These are phyloP conservation scores for Caloboletus firmus DNA, from an alignment of 1,284 basidiomycete species.

Conservation along the genomic window DNA sequence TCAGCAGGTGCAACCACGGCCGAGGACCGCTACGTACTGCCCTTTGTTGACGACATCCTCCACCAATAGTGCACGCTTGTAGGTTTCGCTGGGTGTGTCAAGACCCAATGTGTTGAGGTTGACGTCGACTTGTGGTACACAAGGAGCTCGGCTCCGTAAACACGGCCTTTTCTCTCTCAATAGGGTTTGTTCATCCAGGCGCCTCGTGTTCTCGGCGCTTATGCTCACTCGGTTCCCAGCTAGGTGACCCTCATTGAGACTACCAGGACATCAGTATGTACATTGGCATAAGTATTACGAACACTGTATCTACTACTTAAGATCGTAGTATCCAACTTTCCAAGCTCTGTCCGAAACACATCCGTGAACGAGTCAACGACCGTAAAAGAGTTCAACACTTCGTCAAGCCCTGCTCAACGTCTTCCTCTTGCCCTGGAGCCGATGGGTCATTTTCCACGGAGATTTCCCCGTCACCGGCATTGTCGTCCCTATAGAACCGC, in stretches of 20 bases:
- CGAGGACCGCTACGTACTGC: neutral
- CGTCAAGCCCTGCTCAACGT: neutral
- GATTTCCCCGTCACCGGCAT: neutral
- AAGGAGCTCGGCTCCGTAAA: too few species aligned
- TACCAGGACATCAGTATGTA: too few species aligned
- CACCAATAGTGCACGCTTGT: neutral
- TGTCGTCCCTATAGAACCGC: slow-evolving; percentile 1
- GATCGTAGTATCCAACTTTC: neutral
- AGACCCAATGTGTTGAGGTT: neutral
- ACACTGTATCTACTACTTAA: too few species aligned
- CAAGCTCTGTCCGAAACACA: neutral
- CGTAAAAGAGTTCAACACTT: neutral
- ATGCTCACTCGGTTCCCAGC: too few species aligned
- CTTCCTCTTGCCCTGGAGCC: neutral
- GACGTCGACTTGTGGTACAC: neutral
- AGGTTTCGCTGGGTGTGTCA: neutral
- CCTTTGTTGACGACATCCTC: neutral
- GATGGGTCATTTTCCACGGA: neutral
- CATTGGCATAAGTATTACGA: too few species aligned
- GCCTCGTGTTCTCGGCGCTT: too few species aligned
- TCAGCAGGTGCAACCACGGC: neutral
- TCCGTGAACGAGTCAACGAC: neutral
- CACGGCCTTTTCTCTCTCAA: too few species aligned
- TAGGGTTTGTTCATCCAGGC: too few species aligned
- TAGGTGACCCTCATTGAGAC: too few species aligned